A percentile compares a stretch with the other conserved stretches of the same genome.
These are phyloP conservation scores for Knufia fluminis DNA, from an alignment of 2,329 filamentous ascomycete species.

Conservation along the genomic window DNA sequence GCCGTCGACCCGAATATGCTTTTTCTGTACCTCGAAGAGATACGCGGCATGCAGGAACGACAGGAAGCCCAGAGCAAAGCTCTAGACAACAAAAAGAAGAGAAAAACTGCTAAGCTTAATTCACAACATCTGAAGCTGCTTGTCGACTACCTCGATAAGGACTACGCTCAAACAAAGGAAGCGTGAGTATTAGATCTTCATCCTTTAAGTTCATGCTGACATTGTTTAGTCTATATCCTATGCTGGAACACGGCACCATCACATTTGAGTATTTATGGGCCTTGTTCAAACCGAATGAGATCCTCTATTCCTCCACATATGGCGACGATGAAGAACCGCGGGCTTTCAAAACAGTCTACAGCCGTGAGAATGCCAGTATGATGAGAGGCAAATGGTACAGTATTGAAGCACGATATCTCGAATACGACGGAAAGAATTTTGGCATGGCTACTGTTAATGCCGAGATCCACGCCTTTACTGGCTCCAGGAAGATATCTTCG, in stretches of 20 bases:
- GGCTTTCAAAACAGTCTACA: conserved; percentile 63
- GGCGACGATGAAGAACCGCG: conserved; percentile 66
- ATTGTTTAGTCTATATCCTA: conserved; percentile 50
- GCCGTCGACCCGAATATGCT: conserved; percentile 62
- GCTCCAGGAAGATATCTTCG: conserved; percentile 71
- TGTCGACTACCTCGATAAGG: conserved; percentile 67
- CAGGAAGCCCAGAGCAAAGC: conserved; percentile 47
- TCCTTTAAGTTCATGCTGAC: not conserved
- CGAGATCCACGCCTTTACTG: conserved; percentile 67
- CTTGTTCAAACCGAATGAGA: conserved; percentile 75
- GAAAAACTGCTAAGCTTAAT: conserved; percentile 31
- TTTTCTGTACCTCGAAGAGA: conserved; percentile 68
- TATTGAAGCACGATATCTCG: conserved; percentile 66
- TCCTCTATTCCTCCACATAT: conserved; percentile 70
- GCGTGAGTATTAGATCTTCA: conserved; percentile 30
- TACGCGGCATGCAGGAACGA: conserved; percentile 56
- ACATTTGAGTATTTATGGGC: conserved; percentile 86
- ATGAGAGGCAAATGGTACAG: conserved; percentile 66
- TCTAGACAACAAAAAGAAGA: conserved; percentile 28
- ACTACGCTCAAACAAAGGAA: conserved; percentile 70
- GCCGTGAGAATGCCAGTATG: conserved; percentile 55
- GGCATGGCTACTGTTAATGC: conserved; percentile 63
- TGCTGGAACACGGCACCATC: conserved; percentile 52
- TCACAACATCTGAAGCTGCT: conserved; percentile 56
- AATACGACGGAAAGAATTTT: conserved; percentile 81